Evolutionary conservation across 495 filamentous ascomycete genomes (phyloP), one percentile per base, ranked within the genome.

Genomic region (Penicillium mononematosum): DNA sequence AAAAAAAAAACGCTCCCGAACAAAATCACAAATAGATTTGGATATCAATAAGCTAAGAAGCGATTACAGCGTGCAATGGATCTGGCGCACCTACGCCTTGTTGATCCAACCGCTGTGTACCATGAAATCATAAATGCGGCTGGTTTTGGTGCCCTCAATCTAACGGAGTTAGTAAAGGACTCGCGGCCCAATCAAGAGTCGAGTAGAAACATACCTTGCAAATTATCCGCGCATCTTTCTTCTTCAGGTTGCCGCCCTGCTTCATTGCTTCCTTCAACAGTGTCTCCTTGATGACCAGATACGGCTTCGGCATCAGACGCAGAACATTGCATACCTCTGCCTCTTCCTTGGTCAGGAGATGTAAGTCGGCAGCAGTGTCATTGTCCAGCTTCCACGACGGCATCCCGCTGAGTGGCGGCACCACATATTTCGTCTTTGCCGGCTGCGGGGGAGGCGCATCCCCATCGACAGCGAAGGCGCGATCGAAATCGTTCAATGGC

Each of bases 61-160:
- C 25, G 20, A 56, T 42, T 47, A 29, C 29, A 17, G 38, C 55
- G 41, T 47, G 24, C 16, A 17, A 44, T 54, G 41, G 41, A 43
- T 24, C 20, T 50, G 45, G n/a, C 17, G 46, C 24, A 45, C 19
- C 60, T 70, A 84, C 14, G 72, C 80, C 75, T 92, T 95, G 31
- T 82, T 85, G 54, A 97, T 89, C 94, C 94, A 98, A 9, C 94
- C 94, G 43, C 84, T 86, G 65, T 91, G 87, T 31, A 94, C 88
- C 75, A 96, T 92, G 70, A 98, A 98, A 64, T 98, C 94, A 68
- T 91, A 96, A 44, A 98, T 84, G 59, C 88, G 83, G 42, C 79
- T 78, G 8, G 79, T 75, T 65, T 88, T 91, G 17, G 81, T 81
- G 25, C 74, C 73, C 70, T 90, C 86, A 59, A 90, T 84, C 82